Base-by-base conservation (phyloP, 129 eudicot genomes). In the Chrysanthemum seticuspe region DNA sequence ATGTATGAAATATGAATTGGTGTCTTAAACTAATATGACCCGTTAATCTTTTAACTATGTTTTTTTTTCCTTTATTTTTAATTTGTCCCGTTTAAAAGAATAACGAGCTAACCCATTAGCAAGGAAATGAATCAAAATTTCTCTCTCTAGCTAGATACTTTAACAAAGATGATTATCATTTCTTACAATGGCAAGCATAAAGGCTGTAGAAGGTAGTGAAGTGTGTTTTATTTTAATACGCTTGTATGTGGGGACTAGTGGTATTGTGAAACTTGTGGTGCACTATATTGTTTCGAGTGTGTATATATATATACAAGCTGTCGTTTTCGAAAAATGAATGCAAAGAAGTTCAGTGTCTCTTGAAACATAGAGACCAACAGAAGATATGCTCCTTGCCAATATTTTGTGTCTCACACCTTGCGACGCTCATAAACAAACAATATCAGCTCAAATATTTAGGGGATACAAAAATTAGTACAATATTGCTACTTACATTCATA, bases 361-460 rank as follows among this genome's bases (percentile, higher is more conserved):
- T 18, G 97, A 97, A 73, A 95, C 99, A 80, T 95, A 95, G 51
- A 95, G 99, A 71, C 99, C 99, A 74, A 95, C 99, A 56, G 97
- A 83, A 69, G 96, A 79, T 73, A 95, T 91, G 74, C 96, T 69
- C 78, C 99, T 82, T 61, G 99, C 94, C 73, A 95, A 96, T 56
- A 97, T 85, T 83, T 90, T 95, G 80, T 97, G 88, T 78, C 89
- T 85, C 65, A 95, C 99, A 86, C 99, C 99, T 97, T 95, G 77
- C 67, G 73, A 65, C 71, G 72, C 48, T 29, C 54, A 44, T 49
- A 58, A 75, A 74, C 18, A 44, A 25, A 57, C 11, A 56, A 62
- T 16, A 76, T 44, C 45, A 61, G 31, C 29, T 16, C 29, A 7
- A n/a, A 71, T 45, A 54, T 55, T 47, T 45, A 72, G 36, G 62